These are phyloP conservation scores for Dothistroma septosporum DNA, from an alignment of 2,329 filamentous ascomycete species.

Conservation along the genomic window DNA sequence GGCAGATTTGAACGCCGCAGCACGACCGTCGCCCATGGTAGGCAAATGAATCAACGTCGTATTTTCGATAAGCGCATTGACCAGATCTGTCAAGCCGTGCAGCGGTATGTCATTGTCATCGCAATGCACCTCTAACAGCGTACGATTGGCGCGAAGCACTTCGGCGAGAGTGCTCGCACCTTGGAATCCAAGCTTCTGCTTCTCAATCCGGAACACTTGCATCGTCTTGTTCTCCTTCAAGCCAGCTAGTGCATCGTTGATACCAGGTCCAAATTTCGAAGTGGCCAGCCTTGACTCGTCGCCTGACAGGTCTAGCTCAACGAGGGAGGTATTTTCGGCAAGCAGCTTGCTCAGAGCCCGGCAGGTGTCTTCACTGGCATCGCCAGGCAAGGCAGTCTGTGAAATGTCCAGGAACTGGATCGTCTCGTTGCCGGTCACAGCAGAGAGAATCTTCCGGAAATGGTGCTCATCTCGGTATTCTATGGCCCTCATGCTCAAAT, in stretches of 20 bases:
- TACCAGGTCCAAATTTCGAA: slow-evolving; percentile 63
- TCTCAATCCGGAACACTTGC: slow-evolving; percentile 59
- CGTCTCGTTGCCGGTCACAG: slow-evolving; percentile 59
- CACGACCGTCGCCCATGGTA: slow-evolving; percentile 58
- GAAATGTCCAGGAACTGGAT: slow-evolving; percentile 65
- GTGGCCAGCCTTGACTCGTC: slow-evolving; percentile 69
- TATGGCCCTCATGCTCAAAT: slow-evolving; percentile 63
- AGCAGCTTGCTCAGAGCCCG: slow-evolving; percentile 61
- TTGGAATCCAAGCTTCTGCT: slow-evolving; percentile 65
- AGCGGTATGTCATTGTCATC: slow-evolving; percentile 69
- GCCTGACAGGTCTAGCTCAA: slow-evolving; percentile 66
- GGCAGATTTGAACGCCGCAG: slow-evolving; percentile 53
- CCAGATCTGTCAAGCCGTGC: slow-evolving; percentile 65
- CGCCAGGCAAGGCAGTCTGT: slow-evolving; percentile 64
- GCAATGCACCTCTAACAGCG: slow-evolving; percentile 62
- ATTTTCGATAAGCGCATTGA: slow-evolving; percentile 65
- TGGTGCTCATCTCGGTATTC: slow-evolving; percentile 64
- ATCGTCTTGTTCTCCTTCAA: slow-evolving; percentile 61
- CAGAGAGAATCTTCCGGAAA: slow-evolving; percentile 60
- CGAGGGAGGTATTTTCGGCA: slow-evolving; percentile 61
- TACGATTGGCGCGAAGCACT: slow-evolving; percentile 61
- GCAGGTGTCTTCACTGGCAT: slow-evolving; percentile 64
- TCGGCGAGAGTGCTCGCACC: slow-evolving; percentile 66
- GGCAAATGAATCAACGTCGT: slow-evolving; percentile 59
- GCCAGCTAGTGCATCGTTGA: slow-evolving; percentile 62